These are phyloP conservation scores for Cercospora beticola DNA, from an alignment of 2,329 filamentous ascomycete genomes.

Conservation along the genomic window DNA sequence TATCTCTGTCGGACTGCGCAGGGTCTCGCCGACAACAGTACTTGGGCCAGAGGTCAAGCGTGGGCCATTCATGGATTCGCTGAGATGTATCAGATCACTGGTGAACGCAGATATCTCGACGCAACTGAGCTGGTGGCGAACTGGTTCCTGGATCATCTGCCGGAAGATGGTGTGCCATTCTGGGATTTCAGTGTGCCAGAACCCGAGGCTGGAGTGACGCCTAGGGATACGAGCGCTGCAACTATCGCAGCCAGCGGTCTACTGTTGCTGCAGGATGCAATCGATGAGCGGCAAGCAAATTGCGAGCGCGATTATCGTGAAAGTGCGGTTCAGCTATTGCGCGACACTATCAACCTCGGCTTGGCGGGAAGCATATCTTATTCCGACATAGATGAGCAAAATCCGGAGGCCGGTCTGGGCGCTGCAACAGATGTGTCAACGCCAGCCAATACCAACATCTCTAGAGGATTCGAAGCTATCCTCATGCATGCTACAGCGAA, in stretches of 20 bases:
- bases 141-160: slow-evolving; percentile 22
- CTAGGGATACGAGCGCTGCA: slow-evolving; percentile 22
- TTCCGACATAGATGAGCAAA: slow-evolving; percentile 6
- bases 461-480: slow-evolving; percentile 20
- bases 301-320: slow-evolving; percentile 11
- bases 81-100: slow-evolving; percentile 17
- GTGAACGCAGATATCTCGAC: slow-evolving; percentile 13
- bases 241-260: slow-evolving; percentile 22
- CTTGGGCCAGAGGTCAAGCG: slow-evolving; percentile 24
- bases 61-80: slow-evolving; percentile 26
- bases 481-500: slow-evolving; percentile 26
- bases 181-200: slow-evolving; percentile 18
- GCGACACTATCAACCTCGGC: slow-evolving; percentile 11
- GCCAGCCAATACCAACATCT: slow-evolving; percentile 16
- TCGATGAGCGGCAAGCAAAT: slow-evolving; percentile 10
- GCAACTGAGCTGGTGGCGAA: slow-evolving; percentile 17
- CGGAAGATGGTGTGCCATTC: slow-evolving; percentile 23
- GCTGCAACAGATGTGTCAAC: slow-evolving; percentile 17
- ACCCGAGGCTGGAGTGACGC: slow-evolving; percentile 19
- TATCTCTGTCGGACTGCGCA: slow-evolving; percentile 26
- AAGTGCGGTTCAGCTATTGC: slow-evolving; percentile 14
- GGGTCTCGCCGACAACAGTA: slow-evolving; percentile 23
- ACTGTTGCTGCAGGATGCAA: slow-evolving; percentile 18
- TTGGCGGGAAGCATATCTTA: slow-evolving; percentile 22
- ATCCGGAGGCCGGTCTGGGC: slow-evolving; percentile 13